phyloP scores from a whole-genome alignment of 2,329 filamentous ascomycete genomes.

The Emmonsiellopsis sp. region DNA sequence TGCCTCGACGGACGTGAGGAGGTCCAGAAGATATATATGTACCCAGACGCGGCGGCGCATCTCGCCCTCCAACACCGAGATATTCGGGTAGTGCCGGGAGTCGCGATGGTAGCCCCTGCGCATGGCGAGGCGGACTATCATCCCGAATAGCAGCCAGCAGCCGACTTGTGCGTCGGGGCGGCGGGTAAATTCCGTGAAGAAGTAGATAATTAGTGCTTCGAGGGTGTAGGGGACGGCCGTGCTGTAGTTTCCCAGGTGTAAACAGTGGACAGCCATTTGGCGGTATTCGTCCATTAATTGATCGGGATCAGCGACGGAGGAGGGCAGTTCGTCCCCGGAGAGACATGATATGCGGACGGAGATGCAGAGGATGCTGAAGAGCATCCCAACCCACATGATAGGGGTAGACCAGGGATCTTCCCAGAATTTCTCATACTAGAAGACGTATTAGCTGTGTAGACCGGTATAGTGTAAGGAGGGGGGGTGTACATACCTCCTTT shows the following conservation, averaged over 20 bases:
- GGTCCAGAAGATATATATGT: conserved; percentile 45
- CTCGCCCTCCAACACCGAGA: conserved; percentile 48
- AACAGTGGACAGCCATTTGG: conserved; percentile 40
- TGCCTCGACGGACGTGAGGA: conserved; percentile 53
- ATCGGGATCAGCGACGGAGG: background rate
- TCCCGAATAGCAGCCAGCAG: conserved; percentile 45
- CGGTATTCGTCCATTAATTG: conserved; percentile 13
- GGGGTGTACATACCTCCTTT: conserved; percentile 18
- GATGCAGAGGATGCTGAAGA: conserved; percentile 32
- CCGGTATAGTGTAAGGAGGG: background rate
- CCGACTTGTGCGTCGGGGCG: conserved; percentile 45
- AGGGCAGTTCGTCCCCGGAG: background rate
- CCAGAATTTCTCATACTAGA: conserved; percentile 37
- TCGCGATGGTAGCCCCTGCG: conserved; percentile 54
- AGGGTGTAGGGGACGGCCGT: conserved; percentile 42
- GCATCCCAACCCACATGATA: conserved; percentile 35
- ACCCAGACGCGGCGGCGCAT: conserved; percentile 38
- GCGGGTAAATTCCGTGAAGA: conserved; percentile 44
- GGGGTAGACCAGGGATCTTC: conserved; percentile 25
- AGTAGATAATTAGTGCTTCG: conserved; percentile 47
- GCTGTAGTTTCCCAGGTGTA: conserved; percentile 46
- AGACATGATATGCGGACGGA: conserved; percentile 1
- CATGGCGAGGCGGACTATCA: conserved; percentile 51
- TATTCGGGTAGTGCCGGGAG: conserved; percentile 42
- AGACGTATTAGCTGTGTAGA: background rate